phyloP scores from a whole-genome alignment of 148 eudicot species.

The Linanthus parryae region DNA sequence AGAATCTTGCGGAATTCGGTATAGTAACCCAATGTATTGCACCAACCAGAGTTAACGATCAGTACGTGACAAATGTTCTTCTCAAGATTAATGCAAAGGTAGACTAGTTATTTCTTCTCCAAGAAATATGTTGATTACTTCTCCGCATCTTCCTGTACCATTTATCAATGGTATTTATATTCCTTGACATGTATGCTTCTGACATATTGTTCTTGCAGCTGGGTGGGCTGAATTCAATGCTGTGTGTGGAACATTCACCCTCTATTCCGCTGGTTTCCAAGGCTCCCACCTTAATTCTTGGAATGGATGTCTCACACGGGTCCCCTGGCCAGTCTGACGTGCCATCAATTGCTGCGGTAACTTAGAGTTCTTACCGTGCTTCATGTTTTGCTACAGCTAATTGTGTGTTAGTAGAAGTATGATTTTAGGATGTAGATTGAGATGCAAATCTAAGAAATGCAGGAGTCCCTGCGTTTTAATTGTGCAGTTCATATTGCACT shows the following conservation, averaged over 20 bases:
- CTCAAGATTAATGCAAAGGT: constrained; percentile 77
- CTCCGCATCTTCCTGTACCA: no score
- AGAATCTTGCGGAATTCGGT: constrained; percentile 48
- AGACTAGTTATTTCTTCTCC: no score
- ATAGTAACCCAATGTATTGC: constrained; percentile 66
- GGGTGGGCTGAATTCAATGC: constrained; percentile 66
- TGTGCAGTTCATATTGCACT: not conserved
- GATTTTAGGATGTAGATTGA: no score
- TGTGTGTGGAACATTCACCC: constrained; percentile 46
- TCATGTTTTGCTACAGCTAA: no score
- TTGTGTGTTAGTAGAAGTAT: no score
- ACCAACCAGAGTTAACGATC: constrained; percentile 62
- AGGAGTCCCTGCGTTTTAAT: no score
- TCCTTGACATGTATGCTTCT: no score
- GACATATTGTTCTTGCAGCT: no score
- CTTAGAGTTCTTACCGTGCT: no score
- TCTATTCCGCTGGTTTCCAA: constrained; percentile 62
- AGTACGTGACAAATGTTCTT: constrained; percentile 70
- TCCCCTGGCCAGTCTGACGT: constrained; percentile 72
- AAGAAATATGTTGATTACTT: no score
- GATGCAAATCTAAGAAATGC: no score
- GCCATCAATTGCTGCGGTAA: constrained; percentile 91
- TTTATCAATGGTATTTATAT: no score
- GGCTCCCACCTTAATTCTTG: constrained; percentile 64
- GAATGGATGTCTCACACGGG: constrained; percentile 78